phyloP scores from a whole-genome alignment of 164 flowering plant genomes.

The Houttuynia cordata region DNA sequence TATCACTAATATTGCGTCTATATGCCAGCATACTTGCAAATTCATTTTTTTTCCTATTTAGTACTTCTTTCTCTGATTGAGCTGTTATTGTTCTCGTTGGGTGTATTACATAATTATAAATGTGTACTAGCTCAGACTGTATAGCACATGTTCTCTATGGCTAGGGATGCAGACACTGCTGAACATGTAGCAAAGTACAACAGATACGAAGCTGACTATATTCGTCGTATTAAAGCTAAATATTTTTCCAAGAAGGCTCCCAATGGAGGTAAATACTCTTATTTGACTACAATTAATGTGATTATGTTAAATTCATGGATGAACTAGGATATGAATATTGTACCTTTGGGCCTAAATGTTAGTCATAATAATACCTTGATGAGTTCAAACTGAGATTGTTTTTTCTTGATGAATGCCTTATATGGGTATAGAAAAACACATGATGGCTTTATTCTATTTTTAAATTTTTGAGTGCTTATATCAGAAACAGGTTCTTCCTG shows the following conservation, averaged over 20 bases:
- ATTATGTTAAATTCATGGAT: no score
- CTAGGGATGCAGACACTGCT: slow-evolving; percentile 6
- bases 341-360: no score
- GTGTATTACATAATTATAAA: not conserved
- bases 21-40: not conserved
- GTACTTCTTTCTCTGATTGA: not conserved
- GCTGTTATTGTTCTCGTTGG: not conserved
- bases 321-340: not conserved
- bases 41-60: not conserved
- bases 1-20: not conserved
- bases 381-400: no score
- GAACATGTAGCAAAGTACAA: slow-evolving; percentile 2
- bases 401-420: no score
- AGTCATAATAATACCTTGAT: no score
- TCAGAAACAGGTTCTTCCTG: no score
- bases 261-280: slow-evolving; percentile 4
- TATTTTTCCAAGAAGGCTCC: slow-evolving; percentile 4
- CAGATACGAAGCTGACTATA: no score
- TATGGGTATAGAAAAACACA: no score
- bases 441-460: no score
- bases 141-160: not conserved
- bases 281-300: not conserved
- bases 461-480: no score
- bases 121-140: not conserved
- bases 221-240: slow-evolving; percentile 3